These are phyloP conservation scores for Centrapalus pauciflorus DNA, from an alignment of 129 eudicot species.

Conservation along the genomic window DNA sequence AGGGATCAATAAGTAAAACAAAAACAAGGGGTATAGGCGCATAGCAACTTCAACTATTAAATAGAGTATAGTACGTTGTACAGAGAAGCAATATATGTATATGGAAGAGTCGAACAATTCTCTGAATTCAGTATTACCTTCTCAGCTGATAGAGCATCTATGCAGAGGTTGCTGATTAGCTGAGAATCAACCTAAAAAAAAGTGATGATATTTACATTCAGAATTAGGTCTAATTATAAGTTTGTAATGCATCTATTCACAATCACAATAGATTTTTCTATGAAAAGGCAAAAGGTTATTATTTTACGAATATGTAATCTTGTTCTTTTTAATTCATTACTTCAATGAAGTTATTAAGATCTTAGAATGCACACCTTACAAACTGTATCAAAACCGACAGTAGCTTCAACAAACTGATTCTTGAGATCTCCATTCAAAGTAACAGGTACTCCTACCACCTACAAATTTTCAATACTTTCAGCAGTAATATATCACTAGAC, in stretches of 20 bases:
- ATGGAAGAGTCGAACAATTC: background rate
- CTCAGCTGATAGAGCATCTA: constrained; percentile 94
- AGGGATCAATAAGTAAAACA: background rate
- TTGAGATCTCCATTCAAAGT: constrained; percentile 96
- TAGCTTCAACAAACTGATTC: constrained; percentile 94
- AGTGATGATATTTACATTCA: background rate
- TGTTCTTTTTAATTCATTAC: background rate
- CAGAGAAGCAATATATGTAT: too few relatives aligned
- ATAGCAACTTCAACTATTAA: background rate
- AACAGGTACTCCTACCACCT: constrained; percentile 99
- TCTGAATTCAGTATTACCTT: constrained; percentile 48
- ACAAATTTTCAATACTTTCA: background rate
- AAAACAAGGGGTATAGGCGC: background rate
- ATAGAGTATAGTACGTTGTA: too few relatives aligned
- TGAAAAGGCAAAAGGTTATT: background rate
- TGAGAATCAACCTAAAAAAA: constrained; percentile 68
- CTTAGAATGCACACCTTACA: constrained; percentile 61
- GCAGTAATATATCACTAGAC: background rate
- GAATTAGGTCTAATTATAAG: background rate
- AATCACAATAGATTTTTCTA: background rate
- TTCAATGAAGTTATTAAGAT: background rate
- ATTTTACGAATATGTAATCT: background rate
- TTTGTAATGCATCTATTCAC: background rate
- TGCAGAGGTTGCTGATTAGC: constrained; percentile 98
- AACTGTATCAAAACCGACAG: constrained; percentile 96